These are phyloP conservation scores for Eutrema japonicum DNA, from an alignment of 345 rosid species.

Conservation along the genomic window DNA sequence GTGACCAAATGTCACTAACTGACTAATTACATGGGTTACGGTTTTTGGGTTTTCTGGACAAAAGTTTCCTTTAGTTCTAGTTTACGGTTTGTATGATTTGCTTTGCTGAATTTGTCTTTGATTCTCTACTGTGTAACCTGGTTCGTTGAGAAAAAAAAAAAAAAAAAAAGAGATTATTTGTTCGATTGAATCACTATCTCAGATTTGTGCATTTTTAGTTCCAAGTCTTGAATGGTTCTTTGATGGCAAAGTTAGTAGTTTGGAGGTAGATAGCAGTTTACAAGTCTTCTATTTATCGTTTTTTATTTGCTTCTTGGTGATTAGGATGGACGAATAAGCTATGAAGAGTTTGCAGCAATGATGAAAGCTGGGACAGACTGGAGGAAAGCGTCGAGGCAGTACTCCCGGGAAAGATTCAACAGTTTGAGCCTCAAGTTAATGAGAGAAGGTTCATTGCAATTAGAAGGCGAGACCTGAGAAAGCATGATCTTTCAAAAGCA, in stretches of 20 bases:
- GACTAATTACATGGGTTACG: background rate
- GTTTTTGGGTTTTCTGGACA: background rate
- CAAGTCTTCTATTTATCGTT: conserved; percentile 15
- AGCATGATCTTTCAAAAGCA: conserved; percentile 17
- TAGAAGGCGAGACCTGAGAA: conserved; percentile 41
- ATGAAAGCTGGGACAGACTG: conserved; percentile 96
- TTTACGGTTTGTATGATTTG: background rate
- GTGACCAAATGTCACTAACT: background rate
- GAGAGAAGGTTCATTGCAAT: conserved; percentile 69
- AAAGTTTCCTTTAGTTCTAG: conserved; percentile 9
- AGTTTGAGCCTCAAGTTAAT: conserved; percentile 76
- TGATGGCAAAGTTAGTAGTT: conserved; percentile 14
- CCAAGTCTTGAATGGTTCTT: background rate
- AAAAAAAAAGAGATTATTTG: background rate
- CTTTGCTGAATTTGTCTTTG: conserved; percentile 16
- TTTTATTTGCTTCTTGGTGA: conserved; percentile 16
- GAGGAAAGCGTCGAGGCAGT: conserved; percentile 90
- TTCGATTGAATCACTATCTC: background rate
- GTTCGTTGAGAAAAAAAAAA: background rate
- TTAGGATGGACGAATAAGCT: conserved; percentile 86
- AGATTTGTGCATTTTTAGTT: background rate
- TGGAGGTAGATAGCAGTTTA: conserved; percentile 10
- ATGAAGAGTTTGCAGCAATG: conserved; percentile 83
- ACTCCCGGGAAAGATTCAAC: conserved; percentile 80
- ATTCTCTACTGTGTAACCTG: conserved; percentile 7